Base-by-base conservation (phyloP, 2,329 filamentous ascomycete species). In the Bertia moriformis region DNA sequence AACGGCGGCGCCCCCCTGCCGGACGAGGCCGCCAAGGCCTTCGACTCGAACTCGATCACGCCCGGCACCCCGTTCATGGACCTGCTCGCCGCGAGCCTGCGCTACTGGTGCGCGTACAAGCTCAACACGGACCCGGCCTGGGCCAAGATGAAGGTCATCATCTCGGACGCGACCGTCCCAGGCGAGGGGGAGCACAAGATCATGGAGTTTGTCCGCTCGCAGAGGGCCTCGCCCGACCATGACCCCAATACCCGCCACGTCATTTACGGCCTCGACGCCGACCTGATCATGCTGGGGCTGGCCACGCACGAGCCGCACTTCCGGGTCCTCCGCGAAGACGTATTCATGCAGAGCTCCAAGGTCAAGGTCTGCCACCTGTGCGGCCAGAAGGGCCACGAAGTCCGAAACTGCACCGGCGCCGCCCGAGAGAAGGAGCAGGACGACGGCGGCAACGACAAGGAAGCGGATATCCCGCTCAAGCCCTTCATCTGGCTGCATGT, bases 161-260 rank as follows among this genome's bases (percentile, higher is more conserved):
- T 98, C 48, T 98, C 91, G 5, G 91, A 98, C 66, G 89, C 91
- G 40, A 95, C 89, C 30, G 88, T 98, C 29, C 91, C 91, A 40
- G 91, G 91, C 54, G 91, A 98, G 63, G 91, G 91, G 56, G 91
- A 98, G 63, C 91, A 98, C 60, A 98, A 98, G 61, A 96, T 98
- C 54, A 98, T 98, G 91, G 80, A 91, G 49, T 98, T 96, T 57
- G 76, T 98, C 47, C 80, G 91, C 51, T 94, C 89, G 27, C 93
- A 98, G 60, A 78, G 91, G 51, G 76, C 83, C 38, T 91, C 85
- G 39, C 81, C 88, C 4, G 81, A 93, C 46, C 87, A 98, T 58
- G 81, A 98, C 52, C 91, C 91, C 18, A 96, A 98, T 57, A 96
- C 91, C 17, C 83, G 84, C 44, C 91, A 98, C 62, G 93, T 98